These are phyloP conservation scores for Solanum infundibuliforme DNA, from an alignment of 257 asterid genomes.

Conservation along the genomic window DNA sequence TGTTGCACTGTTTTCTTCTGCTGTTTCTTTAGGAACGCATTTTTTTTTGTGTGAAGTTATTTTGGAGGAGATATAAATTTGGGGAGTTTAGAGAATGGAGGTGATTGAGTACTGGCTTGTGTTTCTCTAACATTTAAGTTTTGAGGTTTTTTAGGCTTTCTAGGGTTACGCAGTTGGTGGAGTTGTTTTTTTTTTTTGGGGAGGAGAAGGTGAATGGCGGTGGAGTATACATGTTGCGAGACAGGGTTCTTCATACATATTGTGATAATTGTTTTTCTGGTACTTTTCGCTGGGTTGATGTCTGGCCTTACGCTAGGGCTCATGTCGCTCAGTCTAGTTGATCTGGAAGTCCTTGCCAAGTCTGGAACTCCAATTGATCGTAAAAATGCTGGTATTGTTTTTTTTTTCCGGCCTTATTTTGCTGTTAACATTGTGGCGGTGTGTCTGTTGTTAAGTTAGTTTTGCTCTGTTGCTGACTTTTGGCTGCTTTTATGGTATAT, in stretches of 20 bases:
- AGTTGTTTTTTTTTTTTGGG: not conserved
- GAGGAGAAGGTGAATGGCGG: conserved; percentile 53
- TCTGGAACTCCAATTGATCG: conserved; percentile 75
- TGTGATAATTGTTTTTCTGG: conserved; percentile 41
- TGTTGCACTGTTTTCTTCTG: not conserved
- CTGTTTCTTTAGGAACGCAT: not conserved
- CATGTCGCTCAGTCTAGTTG: conserved; percentile 95
- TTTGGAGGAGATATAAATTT: not conserved
- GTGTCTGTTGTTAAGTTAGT: not conserved
- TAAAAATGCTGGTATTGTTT: conserved; percentile 52
- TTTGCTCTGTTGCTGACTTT: not conserved
- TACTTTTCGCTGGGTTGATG: conserved; percentile 81
- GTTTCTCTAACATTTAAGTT: not conserved
- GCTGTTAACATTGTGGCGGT: not conserved
- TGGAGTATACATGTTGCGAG: conserved; percentile 71
- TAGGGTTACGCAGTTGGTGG: not conserved
- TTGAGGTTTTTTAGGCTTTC: not conserved
- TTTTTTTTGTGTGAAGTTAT: not conserved
- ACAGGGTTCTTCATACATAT: conserved; percentile 58
- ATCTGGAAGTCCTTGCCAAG: conserved; percentile 91
- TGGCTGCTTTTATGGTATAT: not conserved
- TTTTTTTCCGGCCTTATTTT: not conserved
- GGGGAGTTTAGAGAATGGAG: not conserved
- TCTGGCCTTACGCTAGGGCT: conserved; percentile 97
- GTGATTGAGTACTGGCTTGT: not conserved